phyloP scores from a whole-genome alignment of 2,329 filamentous ascomycete genomes.

The Colletotrichum sp. region DNA sequence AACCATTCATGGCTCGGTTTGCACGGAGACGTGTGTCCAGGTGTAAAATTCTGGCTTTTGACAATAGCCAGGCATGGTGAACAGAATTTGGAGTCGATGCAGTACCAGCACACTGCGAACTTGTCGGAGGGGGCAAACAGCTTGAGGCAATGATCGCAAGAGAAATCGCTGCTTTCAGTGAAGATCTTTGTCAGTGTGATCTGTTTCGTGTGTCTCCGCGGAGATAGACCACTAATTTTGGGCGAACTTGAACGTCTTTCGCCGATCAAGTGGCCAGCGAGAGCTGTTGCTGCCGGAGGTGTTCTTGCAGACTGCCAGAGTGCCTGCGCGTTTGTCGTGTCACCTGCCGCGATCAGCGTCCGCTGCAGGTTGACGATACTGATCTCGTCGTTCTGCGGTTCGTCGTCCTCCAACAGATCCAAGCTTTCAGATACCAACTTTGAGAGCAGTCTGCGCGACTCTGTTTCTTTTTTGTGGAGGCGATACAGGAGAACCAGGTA shows the following conservation, averaged over 20 bases:
- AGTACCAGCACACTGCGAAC: conserved; percentile 40
- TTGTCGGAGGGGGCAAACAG: conserved; percentile 33
- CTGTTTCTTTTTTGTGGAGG: conserved; percentile 27
- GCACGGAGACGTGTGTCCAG: conserved; percentile 29
- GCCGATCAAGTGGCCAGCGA: conserved; percentile 26
- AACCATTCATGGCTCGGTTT: conserved; percentile 41
- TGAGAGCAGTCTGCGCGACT: conserved; percentile 32
- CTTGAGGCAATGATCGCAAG: conserved; percentile 42
- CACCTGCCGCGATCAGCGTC: conserved; percentile 40
- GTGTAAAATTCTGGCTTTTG: conserved; percentile 28
- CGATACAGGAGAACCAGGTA: conserved; percentile 43
- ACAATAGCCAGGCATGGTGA: conserved; percentile 32
- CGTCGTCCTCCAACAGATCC: conserved; percentile 41
- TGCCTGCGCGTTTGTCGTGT: conserved; percentile 37
- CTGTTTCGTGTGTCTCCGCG: conserved; percentile 8
- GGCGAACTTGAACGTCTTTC: conserved; percentile 16
- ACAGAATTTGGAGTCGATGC: conserved; percentile 42
- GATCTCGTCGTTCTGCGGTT: conserved; percentile 45
- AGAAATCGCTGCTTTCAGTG: neutral
- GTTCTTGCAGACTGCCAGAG: conserved; percentile 43
- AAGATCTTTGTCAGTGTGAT: conserved; percentile 28
- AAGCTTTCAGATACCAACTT: conserved; percentile 40
- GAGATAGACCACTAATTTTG: conserved; percentile 6
- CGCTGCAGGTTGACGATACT: conserved; percentile 45
- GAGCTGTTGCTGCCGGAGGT: conserved; percentile 30